phyloP scores from a whole-genome alignment of 495 filamentous ascomycete genomes.

The Corynascus novoguineensis region DNA sequence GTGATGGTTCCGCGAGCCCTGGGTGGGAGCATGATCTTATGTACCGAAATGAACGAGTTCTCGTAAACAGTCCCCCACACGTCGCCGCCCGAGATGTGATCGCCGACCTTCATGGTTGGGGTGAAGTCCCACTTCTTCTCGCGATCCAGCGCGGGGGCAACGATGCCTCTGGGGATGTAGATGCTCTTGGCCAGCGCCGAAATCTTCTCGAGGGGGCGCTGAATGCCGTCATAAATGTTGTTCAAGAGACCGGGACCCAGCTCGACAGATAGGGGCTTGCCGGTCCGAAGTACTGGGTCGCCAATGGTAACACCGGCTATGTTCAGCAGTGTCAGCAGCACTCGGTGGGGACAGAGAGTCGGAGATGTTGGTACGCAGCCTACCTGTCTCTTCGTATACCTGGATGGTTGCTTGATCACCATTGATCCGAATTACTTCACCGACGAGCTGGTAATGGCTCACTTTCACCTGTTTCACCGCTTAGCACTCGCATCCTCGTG shows the following conservation, averaged over 20 bases:
- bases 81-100: slow-evolving; percentile 94
- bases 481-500: slow-evolving; percentile 27
- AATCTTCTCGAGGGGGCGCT: slow-evolving; percentile 86
- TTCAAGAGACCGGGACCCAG: slow-evolving; percentile 95
- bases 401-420: slow-evolving; percentile 94
- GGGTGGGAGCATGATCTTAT: slow-evolving; percentile 93
- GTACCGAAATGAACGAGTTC: slow-evolving; percentile 90
- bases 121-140: slow-evolving; percentile 93
- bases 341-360: background rate
- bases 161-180: slow-evolving; percentile 93
- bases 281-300: slow-evolving; percentile 82
- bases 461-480: slow-evolving; percentile 61
- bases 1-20: slow-evolving; percentile 89
- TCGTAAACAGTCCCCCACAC: slow-evolving; percentile 91
- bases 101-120: slow-evolving; percentile 84
- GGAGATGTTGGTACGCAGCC: slow-evolving; percentile 10
- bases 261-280: slow-evolving; percentile 95
- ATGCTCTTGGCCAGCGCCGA: slow-evolving; percentile 71
- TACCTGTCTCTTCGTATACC: slow-evolving; percentile 98
- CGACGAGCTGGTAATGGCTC: slow-evolving; percentile 81
- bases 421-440: slow-evolving; percentile 97
- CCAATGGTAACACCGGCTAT: slow-evolving; percentile 92
- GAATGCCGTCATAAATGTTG: slow-evolving; percentile 99
- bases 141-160: slow-evolving; percentile 81
- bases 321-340: slow-evolving; percentile 8